phyloP scores from a whole-genome alignment of 2,329 filamentous ascomycete species.

The Aspergillus ochraceoroseus region DNA sequence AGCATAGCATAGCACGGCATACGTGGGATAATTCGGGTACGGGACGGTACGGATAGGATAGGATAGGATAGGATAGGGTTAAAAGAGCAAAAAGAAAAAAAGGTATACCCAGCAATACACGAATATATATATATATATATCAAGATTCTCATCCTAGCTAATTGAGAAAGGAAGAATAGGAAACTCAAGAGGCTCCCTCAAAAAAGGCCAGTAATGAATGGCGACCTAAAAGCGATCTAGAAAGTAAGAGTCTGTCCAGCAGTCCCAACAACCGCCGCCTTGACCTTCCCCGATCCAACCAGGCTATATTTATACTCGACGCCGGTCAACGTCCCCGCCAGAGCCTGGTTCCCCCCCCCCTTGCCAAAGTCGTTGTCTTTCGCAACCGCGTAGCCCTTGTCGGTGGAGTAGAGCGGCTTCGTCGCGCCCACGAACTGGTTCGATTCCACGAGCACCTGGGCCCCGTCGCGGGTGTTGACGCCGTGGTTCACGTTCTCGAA shows the following conservation, averaged over 20 bases:
- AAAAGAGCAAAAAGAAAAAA: no score
- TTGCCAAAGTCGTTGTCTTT: conserved; percentile 49
- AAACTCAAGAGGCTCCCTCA: no score
- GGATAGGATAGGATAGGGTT: no score
- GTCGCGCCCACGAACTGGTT: conserved; percentile 48
- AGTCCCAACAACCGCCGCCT: conserved; percentile 40
- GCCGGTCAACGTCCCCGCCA: conserved; percentile 48
- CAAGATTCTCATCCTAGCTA: no score
- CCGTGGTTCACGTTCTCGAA: conserved; percentile 46
- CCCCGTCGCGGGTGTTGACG: conserved; percentile 55
- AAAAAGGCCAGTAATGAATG: no score
- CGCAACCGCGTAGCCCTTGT: conserved; percentile 45
- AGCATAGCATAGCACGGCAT: no score
- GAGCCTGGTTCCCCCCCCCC: conserved; percentile 47
- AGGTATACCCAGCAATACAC: no score
- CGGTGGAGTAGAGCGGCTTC: conserved; percentile 46
- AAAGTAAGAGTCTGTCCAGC: conserved; percentile 35
- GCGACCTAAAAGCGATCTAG: no score
- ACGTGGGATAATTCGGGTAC: no score
- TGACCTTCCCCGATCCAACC: conserved; percentile 49
- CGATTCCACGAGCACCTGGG: conserved; percentile 57
- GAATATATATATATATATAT: no score
- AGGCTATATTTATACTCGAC: conserved; percentile 54
- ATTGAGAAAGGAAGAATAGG: neutral
- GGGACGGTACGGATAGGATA: neutral